phyloP scores from a whole-genome alignment of 2,329 filamentous ascomycete genomes.

The Akanthomyces uredinophilus region DNA sequence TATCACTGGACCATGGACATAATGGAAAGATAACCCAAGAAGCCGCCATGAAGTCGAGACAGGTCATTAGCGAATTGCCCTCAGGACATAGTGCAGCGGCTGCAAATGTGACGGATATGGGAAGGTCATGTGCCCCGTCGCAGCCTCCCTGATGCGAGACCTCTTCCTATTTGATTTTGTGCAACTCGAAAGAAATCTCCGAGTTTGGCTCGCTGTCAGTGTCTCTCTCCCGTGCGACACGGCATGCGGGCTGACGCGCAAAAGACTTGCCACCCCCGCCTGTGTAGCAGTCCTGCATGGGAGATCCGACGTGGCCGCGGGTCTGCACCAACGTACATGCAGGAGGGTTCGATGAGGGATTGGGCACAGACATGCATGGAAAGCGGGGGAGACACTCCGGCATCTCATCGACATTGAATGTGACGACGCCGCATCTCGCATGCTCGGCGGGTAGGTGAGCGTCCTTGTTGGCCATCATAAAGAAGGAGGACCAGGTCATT shows the following conservation, averaged over 20 bases:
- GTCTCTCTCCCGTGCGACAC: neutral
- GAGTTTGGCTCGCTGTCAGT: neutral
- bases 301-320: slow-evolving; percentile 6
- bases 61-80: neutral
- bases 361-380: neutral
- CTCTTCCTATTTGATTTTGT: neutral
- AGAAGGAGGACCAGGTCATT: neutral
- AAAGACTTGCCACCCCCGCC: neutral
- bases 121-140: neutral
- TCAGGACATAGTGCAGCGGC: neutral
- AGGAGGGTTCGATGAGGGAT: slow-evolving; percentile 1
- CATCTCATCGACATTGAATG: neutral
- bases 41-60: neutral
- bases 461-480: neutral
- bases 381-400: neutral
- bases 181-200: neutral
- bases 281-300: slow-evolving; percentile 7
- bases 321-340: neutral
- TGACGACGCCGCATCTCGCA: neutral
- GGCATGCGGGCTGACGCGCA: slow-evolving; percentile 9
- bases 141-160: neutral
- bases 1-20: neutral
- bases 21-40: neutral
- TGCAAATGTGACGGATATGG: neutral
- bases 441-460: neutral